These are phyloP conservation scores for Scleroderma citrinum DNA, from an alignment of 768 basidiomycete species.

Conservation along the genomic window DNA sequence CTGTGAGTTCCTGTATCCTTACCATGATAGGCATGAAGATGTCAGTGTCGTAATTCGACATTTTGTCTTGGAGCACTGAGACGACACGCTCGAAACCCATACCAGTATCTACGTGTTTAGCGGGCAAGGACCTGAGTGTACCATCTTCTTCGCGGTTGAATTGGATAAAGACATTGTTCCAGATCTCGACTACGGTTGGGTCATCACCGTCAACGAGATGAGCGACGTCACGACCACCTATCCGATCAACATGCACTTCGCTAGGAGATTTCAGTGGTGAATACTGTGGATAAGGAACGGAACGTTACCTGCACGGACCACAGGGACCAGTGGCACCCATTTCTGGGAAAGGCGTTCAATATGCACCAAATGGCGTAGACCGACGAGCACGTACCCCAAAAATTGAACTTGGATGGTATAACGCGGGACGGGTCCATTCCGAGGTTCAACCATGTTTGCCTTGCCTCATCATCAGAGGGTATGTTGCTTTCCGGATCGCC, in stretches of 20 bases:
- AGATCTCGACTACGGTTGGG: conserved; percentile 94
- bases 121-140: conserved; percentile 71
- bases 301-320: conserved; percentile 79
- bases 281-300: background rate
- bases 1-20: conserved; percentile 83
- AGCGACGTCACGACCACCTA: conserved; percentile 95
- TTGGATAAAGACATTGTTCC: conserved; percentile 99
- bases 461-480: conserved; percentile 84
- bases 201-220: conserved; percentile 94
- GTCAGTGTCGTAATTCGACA: conserved; percentile 98
- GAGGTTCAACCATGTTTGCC: conserved; percentile 79
- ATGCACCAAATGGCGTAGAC: background rate
- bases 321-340: conserved; percentile 99
- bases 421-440: conserved; percentile 89
- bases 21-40: conserved; percentile 86
- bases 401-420: conserved; percentile 94
- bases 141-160: conserved; percentile 94
- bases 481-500: conserved; percentile 84
- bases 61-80: conserved; percentile 83
- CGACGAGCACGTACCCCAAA: conserved; percentile 75
- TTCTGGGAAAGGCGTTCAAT: conserved; percentile 44
- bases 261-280: conserved; percentile 32
- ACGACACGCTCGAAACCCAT: conserved; percentile 99
- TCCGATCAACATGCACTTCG: conserved; percentile 95
- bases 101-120: conserved; percentile 96